Evolutionary conservation across 2,329 filamentous ascomycete species (phyloP), one percentile per base, ranked within the genome.

Genomic region (Diaporthe citrichinensis): DNA sequence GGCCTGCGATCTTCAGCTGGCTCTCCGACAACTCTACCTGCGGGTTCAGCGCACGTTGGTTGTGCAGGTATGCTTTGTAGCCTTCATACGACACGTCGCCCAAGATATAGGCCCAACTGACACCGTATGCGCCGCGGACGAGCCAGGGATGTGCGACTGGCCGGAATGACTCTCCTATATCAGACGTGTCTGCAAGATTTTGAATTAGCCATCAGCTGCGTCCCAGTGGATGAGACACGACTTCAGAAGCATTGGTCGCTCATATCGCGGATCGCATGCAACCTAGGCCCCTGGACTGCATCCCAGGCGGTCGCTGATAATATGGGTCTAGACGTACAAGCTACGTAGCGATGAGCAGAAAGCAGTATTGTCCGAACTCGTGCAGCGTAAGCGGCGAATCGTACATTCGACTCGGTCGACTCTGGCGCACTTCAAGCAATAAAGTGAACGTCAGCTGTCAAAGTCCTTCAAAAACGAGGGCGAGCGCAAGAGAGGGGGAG

Each of bases 161-260:
- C 2, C 97, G 92, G 85, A 99, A 99, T 0, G 94, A 97, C 85
- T 99, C 97, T 83, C 97, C 97, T 78, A 99, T 96, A 81, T 98
- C 96, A 28, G 93, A 96, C 0, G 97, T 98, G 84, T 69, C 65
- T 69, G 15, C 10, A 28, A 7, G 1, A 14, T 41, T 10, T 4
- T 4, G 10, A 5, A 9, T 69, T 31, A 69, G 49, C 51, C 17
- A 55, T 41, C 6, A 55, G 2, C 10, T 55, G 34, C 15, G 9
- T 23, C 8, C 14, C 14, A n/a, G 46, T 53, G 23, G 31, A 68
- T 17, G n/a, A 51, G 9, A 34, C 10, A 17, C 28, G 4, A 25
- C 23, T 15, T 15, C 31, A 31, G n/a, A 68, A 39, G 49, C 41
- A 31, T 34, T 7, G 41, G 23, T 34, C 23, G 46, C 10, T n/a